Conservation (phyloP, 768 basidiomycete species). For the Wakefieldia striispora region DNA sequence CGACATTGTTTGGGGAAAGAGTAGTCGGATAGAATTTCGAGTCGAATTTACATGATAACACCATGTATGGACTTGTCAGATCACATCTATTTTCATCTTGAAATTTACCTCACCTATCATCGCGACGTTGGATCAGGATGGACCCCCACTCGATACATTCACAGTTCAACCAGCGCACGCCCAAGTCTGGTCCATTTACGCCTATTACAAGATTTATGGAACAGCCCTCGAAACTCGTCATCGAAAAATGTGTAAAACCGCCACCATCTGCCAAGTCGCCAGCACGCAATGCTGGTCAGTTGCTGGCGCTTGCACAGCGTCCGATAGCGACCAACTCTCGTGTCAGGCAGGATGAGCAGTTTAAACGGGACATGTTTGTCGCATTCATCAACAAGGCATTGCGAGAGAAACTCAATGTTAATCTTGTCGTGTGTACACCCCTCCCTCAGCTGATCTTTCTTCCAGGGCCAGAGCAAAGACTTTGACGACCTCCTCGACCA, state of each 20-base stretch:
- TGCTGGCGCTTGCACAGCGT: conserved; percentile 32
- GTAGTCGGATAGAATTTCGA: neutral
- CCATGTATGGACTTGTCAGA: conserved; percentile 14
- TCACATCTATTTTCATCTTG: neutral
- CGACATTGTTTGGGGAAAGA: conserved; percentile 41
- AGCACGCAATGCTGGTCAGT: conserved; percentile 5
- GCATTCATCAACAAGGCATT: conserved; percentile 81
- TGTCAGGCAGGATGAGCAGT: conserved; percentile 72
- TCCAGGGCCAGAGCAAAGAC: conserved; percentile 66
- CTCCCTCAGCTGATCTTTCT: conserved; percentile 11
- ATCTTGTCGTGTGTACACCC: conserved; percentile 27
- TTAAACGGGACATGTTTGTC: conserved; percentile 80
- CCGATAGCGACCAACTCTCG: conserved; percentile 80
- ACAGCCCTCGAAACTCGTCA: conserved; percentile 36
- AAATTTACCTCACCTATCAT: neutral
- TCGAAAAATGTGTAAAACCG: conserved; percentile 45
- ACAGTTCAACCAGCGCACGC: conserved; percentile 72
- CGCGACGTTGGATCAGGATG: conserved; percentile 39
- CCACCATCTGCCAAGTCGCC: conserved; percentile 30
- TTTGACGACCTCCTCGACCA: conserved; percentile 91
- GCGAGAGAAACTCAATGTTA: conserved; percentile 66
- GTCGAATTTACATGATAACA: conserved; percentile 12
- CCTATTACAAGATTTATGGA: conserved; percentile 48
- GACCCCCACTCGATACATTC: conserved; percentile 74
- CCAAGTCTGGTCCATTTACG: conserved; percentile 61